A percentile compares a stretch with the other conserved stretches of the same genome.
These are phyloP conservation scores for Steccherinum ochraceum DNA, from an alignment of 768 basidiomycete species.

Conservation along the genomic window DNA sequence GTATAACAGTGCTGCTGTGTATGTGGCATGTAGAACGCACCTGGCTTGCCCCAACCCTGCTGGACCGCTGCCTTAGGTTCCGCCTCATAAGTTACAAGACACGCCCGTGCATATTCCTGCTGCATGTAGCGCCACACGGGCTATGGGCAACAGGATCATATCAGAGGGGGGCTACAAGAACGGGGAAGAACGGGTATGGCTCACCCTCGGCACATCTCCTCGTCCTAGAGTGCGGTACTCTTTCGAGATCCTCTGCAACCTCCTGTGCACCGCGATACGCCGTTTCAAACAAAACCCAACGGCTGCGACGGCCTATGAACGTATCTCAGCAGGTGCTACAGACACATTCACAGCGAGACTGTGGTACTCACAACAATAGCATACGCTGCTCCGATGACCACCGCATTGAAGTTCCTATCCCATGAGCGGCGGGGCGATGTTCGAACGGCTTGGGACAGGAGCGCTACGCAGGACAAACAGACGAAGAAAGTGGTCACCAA, in stretches of 20 bases:
- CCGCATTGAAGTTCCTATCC: constrained; percentile 58
- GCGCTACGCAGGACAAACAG: constrained; percentile 55
- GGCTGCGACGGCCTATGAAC: constrained; percentile 42
- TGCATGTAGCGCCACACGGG: constrained; percentile 59
- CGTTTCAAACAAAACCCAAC: constrained; percentile 62
- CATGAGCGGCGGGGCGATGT: constrained; percentile 50
- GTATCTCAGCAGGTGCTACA: background rate
- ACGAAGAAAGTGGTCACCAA: constrained; percentile 32
- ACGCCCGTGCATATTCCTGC: constrained; percentile 72
- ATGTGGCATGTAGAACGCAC: constrained; percentile 28
- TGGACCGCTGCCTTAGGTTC: constrained; percentile 60
- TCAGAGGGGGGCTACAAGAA: no score
- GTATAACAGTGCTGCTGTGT: background rate
- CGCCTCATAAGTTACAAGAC: constrained; percentile 64
- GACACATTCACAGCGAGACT: background rate
- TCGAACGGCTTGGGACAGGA: constrained; percentile 69
- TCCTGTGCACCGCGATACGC: constrained; percentile 56
- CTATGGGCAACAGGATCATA: no score
- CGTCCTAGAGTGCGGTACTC: constrained; percentile 43
- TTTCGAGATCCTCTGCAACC: constrained; percentile 64
- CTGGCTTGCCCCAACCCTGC: constrained; percentile 72
- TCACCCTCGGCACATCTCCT: constrained; percentile 57
- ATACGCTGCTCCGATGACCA: constrained; percentile 68
- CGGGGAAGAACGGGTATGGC: constrained; percentile 11
- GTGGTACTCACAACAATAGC: constrained; percentile 48